Percentiles rank a stretch among this genome's conserved stretches.
Evolutionary conservation across 768 basidiomycete genomes (phyloP).

Genomic region (Tricholoma sp.): DNA sequence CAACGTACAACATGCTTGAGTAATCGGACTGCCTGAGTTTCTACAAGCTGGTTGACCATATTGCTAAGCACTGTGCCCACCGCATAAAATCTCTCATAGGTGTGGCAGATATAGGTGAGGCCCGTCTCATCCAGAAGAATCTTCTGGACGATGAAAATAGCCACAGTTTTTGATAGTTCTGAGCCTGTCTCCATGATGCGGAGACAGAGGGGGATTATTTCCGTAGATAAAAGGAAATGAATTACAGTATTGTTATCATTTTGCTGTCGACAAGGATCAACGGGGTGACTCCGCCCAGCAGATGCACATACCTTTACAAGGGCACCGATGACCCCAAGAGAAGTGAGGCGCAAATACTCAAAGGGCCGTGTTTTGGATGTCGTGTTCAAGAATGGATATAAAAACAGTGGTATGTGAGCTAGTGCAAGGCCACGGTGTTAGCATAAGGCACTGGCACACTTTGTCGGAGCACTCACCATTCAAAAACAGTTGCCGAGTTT

Average conservation of each 20-base stretch:
- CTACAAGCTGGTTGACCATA: constrained; percentile 97
- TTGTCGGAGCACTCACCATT: constrained; percentile 55
- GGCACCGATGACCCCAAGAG: constrained; percentile 98
- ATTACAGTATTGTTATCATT: constrained; percentile 99
- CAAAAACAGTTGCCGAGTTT: constrained; percentile 92
- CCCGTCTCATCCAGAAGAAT: constrained; percentile 96
- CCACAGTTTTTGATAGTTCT: constrained; percentile 97
- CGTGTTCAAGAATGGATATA: constrained; percentile 98
- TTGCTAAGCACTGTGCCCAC: constrained; percentile 97
- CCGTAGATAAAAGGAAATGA: constrained; percentile 97
- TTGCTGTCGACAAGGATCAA: constrained; percentile 52
- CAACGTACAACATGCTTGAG: constrained; percentile 98
- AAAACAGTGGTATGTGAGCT: constrained; percentile 97
- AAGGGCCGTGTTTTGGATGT: constrained; percentile 99
- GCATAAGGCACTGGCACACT: constrained; percentile 25
- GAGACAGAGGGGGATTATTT: constrained; percentile 98
- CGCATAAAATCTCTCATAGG: constrained; percentile 99
- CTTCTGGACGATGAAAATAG: constrained; percentile 99
- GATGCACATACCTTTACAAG: constrained; percentile 77
- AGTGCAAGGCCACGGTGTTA: constrained; percentile 46
- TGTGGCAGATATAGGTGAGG: constrained; percentile 97
- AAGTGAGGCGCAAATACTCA: constrained; percentile 98
- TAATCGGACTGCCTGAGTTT: constrained; percentile 93
- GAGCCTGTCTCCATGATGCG: constrained; percentile 99
- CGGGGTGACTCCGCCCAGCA: neutral